phyloP scores from a whole-genome alignment of 176 grass and related monocot species.

The Oryza coarctata region DNA sequence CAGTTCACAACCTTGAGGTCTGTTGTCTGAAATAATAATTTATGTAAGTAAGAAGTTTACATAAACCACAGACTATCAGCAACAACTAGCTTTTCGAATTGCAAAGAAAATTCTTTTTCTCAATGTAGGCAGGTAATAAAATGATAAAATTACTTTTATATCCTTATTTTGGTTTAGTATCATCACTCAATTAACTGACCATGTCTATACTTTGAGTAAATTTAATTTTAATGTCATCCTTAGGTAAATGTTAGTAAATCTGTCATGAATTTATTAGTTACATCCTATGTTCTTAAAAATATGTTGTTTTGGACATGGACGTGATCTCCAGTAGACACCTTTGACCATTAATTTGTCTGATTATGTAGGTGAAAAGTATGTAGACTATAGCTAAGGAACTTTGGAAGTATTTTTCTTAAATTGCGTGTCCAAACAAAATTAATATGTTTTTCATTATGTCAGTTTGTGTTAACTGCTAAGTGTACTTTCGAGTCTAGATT shows the following conservation, averaged over 20 bases:
- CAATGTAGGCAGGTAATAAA: conserved; percentile 16
- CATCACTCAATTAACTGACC: conserved; percentile 1
- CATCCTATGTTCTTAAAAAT: background rate
- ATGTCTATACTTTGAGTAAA: background rate
- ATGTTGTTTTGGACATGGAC: background rate
- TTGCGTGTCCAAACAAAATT: conserved; percentile 1
- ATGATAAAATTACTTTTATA: background rate
- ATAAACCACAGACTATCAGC: background rate
- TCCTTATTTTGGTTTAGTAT: conserved; percentile 12
- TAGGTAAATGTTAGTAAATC: conserved; percentile 20
- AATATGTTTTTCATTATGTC: background rate
- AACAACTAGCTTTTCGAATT: background rate
- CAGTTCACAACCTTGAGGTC: conserved; percentile 84
- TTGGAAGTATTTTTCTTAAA: background rate
- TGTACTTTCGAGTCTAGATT: background rate
- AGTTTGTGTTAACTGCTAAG: background rate
- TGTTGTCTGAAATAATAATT: conserved; percentile 17
- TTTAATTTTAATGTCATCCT: conserved; percentile 5
- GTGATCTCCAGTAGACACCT: background rate
- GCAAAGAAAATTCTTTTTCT: background rate
- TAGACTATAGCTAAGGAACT: background rate
- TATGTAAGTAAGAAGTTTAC: background rate
- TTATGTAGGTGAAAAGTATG: background rate
- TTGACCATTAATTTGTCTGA: background rate
- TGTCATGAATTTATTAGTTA: background rate